Base-by-base conservation (phyloP, 169 alveolate species). In the Besnoitia besnoiti region DNA sequence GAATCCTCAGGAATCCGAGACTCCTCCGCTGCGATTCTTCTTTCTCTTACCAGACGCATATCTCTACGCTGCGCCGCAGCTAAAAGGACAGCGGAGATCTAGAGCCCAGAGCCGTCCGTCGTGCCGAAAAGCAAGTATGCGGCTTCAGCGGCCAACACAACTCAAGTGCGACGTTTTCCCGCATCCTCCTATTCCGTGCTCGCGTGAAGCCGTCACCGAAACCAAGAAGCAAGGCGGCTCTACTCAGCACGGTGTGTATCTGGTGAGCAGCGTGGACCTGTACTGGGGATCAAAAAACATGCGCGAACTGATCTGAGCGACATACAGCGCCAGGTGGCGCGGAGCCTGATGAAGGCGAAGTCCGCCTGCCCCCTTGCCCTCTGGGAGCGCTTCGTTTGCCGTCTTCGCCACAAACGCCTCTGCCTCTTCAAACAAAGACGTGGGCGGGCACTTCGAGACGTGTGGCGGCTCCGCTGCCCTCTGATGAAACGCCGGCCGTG, bases 241-340 rank as follows among this genome's bases (percentile, higher is more conserved):
- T 24, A 33, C 35, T 21, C 79, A 10, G 5, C 79, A 62, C 79
- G 42, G 7, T 21, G n/a, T n/a, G 82, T 77, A 37, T 24, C 40
- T 42, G 87, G 33, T 44, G 19, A 87, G 49, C 14, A 87, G 82
- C 44, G 30, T 37, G 39, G 85, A 0, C 10, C 91, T 33, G 85
- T 87, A 87, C 44, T 87, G 91, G 46, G 91, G 91, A 46, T 87
- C 91, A 42, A 87, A 87, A 44, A 47, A 82, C 50, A 37, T 37
- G n/a, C 90, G 30, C 30, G 51, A 47, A 21, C 51, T 47, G n/a
- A 82, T 75, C 33, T 82, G 50, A 14, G 90, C 73, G 42, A 82
- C 90, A 50, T 82, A 82, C 30, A 49, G 50, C 2, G 75, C 44
- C n/a, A 82, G 75, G n/a, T 82, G 90, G 7, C 90, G 30, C 0